Conservation (phyloP, 495 filamentous ascomycete genomes). For the Zalerion maritima region DNA sequence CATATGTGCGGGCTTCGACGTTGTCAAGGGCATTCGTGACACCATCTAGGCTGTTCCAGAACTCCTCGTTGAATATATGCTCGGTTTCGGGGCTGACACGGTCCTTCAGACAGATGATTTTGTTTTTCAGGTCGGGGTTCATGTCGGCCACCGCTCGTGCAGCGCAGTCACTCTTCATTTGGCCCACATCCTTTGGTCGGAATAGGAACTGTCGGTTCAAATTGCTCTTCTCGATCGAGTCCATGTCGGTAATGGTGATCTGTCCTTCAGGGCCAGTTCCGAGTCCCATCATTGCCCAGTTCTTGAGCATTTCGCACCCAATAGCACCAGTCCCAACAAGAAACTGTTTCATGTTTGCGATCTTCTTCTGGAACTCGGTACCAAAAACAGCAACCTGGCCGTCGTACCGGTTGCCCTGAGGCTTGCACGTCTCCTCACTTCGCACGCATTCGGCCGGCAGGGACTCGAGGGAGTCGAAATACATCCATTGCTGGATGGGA, state of each 20-base stretch:
- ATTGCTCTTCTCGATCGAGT: conserved; percentile 98
- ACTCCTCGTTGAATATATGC: conserved; percentile 84
- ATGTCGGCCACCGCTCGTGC: conserved; percentile 76
- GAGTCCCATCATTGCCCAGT: conserved; percentile 98
- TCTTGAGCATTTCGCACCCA: conserved; percentile 98
- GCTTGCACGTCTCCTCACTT: conserved; percentile 77
- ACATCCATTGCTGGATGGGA: conserved; percentile 84
- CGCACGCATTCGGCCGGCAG: conserved; percentile 58
- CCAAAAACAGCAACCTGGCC: conserved; percentile 97
- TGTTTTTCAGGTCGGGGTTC: conserved; percentile 82
- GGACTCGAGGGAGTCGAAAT: conserved; percentile 95
- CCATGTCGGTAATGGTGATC: conserved; percentile 91
- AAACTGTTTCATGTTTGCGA: conserved; percentile 79
- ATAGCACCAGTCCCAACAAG: conserved; percentile 95
- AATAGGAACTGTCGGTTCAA: conserved; percentile 97
- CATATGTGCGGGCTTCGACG: conserved; percentile 91
- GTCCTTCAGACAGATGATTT: conserved; percentile 74
- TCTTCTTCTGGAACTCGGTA: conserved; percentile 82
- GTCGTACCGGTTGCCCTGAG: conserved; percentile 73
- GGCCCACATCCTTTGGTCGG: conserved; percentile 83
- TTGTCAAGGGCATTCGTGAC: conserved; percentile 98
- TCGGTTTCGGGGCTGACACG: conserved; percentile 88
- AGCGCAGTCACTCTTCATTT: conserved; percentile 94
- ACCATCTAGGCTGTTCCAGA: conserved; percentile 82
- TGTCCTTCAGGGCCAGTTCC: conserved; percentile 77